These are phyloP conservation scores for Atkinsonella hypoxylon DNA, from an alignment of 2,329 filamentous ascomycete genomes.

Conservation along the genomic window DNA sequence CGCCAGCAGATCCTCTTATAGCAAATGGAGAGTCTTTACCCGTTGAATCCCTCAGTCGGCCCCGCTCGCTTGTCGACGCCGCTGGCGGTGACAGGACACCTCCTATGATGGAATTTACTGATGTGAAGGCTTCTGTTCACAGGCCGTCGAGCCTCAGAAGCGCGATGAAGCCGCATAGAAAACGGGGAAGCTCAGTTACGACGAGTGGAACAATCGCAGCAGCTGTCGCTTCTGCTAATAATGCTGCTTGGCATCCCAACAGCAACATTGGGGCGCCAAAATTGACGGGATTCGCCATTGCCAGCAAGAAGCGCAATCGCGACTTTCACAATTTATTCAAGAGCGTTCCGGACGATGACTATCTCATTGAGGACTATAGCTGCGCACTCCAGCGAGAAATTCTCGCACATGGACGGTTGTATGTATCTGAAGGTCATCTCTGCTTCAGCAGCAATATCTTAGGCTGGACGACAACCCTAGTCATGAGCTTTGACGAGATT, in stretches of 20 bases:
- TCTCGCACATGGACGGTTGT: constrained; percentile 81
- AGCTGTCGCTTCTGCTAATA: constrained; percentile 57
- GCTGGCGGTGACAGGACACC: constrained; percentile 48
- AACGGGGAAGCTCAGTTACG: constrained; percentile 71
- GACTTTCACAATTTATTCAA: constrained; percentile 92
- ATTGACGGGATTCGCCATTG: constrained; percentile 88
- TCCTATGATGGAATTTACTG: constrained; percentile 48
- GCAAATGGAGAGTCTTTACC: constrained; percentile 15
- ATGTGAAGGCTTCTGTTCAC: constrained; percentile 48
- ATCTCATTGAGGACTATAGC: constrained; percentile 96
- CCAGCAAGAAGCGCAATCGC: constrained; percentile 88
- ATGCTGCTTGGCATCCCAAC: constrained; percentile 54
- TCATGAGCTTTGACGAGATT: constrained; percentile 97
- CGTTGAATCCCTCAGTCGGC: constrained; percentile 27
- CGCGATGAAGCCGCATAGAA: constrained; percentile 49
- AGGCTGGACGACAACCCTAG: constrained; percentile 92
- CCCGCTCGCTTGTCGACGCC: constrained; percentile 40
- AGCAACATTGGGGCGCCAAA: constrained; percentile 52
- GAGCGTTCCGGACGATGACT: constrained; percentile 95
- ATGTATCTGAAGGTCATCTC: constrained; percentile 92
- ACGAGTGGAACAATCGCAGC: constrained; percentile 57
- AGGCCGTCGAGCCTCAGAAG: constrained; percentile 58
- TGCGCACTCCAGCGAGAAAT: constrained; percentile 94
- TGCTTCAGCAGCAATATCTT: constrained; percentile 99
- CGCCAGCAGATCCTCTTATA: constrained; percentile 34